These are phyloP conservation scores for Polyrhizophydium stewartii DNA, from an alignment of 371 early-diverging fungal genomes.

Conservation along the genomic window DNA sequence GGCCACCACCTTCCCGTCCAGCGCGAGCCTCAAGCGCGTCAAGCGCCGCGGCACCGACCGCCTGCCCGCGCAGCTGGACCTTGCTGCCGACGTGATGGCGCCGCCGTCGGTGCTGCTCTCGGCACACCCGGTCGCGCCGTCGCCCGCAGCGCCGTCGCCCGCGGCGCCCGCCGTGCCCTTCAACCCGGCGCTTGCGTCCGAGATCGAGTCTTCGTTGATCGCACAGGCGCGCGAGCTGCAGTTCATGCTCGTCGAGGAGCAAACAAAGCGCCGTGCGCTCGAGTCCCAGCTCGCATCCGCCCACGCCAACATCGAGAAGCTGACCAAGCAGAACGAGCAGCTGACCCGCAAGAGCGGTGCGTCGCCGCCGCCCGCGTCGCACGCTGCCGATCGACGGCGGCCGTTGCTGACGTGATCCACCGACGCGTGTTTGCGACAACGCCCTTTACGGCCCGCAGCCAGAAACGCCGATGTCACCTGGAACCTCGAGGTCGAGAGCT, in stretches of 20 bases:
- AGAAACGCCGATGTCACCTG: background rate
- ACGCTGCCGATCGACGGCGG: too few species aligned
- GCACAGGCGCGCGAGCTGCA: background rate
- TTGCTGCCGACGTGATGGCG: too few species aligned
- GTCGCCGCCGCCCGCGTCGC: too few species aligned
- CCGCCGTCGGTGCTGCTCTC: too few species aligned
- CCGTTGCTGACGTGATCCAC: too few species aligned
- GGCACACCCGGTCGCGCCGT: too few species aligned
- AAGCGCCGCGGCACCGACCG: background rate
- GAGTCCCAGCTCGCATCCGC: background rate
- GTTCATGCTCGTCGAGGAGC: background rate
- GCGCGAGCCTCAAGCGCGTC: background rate
- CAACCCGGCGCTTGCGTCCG: background rate
- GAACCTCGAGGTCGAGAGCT: background rate
- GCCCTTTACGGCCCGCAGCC: too few species aligned
- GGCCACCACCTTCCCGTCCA: too few species aligned
- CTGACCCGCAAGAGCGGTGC: background rate
- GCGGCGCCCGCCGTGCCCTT: background rate
- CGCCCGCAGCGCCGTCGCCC: too few species aligned
- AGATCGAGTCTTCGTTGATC: background rate
- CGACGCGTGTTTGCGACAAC: too few species aligned
- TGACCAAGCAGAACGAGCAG: background rate
- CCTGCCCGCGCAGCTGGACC: too few species aligned
- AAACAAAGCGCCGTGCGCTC: background rate
- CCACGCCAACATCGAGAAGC: background rate